Base-by-base conservation (phyloP, 441 rosid genomes). In the Brassica balearica region DNA sequence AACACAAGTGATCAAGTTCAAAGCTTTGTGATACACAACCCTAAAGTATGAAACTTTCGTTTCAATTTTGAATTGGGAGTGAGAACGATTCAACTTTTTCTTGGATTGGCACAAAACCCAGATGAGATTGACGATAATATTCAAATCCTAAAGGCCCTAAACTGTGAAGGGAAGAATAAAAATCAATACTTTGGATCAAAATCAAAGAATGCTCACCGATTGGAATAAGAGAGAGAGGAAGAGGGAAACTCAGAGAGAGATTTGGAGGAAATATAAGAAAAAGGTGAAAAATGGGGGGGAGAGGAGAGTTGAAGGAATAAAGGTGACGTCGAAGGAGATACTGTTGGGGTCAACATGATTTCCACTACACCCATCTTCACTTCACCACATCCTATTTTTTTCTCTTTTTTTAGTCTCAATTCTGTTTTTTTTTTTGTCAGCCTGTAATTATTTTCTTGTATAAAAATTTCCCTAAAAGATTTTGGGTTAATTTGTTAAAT, bases 71-170 rank as follows among this genome's bases (percentile, higher is more conserved):
- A 19, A 4, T 46, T 17, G 11, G 7, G 59, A 62, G 41, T 43
- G 8, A 62, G 62, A 32, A 73, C 0, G 66, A 74, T 66, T 14
- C 58, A 75, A 27, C 2, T 11, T 10, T 67, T 68, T 48, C 3
- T 65, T 58, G 29, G 11, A 65, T 59, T 59, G 8, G 19, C 29
- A 60, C 81, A 66, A 59, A 72, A 48, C 77, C 73, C 59, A 55
- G 59, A 15, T 51, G 58, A 1, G 58, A 14, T 51, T 51, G 19
- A 72, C 43, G 29, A 48, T 23, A 5, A 22, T 20, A 48, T 0
- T 68, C 70, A 15, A 62, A 59, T 55, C 75, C 79, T 38, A 34
- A 43, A 65, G 58, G n/a, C 71, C 71, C 75, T 38, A 34, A 59
- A 65, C 58, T 20, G 58, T 17, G 72, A 71, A 71, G 59, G 5